Percentiles rank a stretch among this genome's conserved stretches.
Evolutionary conservation across 2,329 filamentous ascomycete species (phyloP).

Genomic region (Nemania bipapillata): DNA sequence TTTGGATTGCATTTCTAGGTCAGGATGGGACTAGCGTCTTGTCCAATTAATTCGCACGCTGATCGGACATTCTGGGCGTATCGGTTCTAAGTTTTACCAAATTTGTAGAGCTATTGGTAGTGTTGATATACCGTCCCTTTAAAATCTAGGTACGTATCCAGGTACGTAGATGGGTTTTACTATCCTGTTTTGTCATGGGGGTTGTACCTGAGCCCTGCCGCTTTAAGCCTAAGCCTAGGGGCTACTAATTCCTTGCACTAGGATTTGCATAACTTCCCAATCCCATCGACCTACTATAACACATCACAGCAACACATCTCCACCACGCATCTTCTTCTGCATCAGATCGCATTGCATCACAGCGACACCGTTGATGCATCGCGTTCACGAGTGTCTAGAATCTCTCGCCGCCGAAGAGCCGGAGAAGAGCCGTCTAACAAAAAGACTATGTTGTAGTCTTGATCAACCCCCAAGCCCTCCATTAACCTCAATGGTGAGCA

Average conservation of each 20-base stretch:
- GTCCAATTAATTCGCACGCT: background rate
- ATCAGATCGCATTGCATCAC: slow-evolving; percentile 1
- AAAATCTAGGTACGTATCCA: slow-evolving; percentile 11
- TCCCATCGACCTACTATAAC: background rate
- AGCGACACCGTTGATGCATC: background rate
- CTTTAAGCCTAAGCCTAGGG: too few species aligned
- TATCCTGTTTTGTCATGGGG: too few species aligned
- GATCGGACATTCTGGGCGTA: background rate
- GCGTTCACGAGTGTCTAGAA: slow-evolving; percentile 11
- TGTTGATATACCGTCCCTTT: slow-evolving; percentile 19
- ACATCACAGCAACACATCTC: slow-evolving; percentile 1
- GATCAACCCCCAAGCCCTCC: slow-evolving; percentile 8
- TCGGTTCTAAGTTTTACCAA: background rate
- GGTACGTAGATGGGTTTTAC: background rate
- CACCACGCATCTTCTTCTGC: background rate
- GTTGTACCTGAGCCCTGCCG: too few species aligned
- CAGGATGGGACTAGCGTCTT: slow-evolving; percentile 35
- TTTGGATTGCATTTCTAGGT: slow-evolving; percentile 23
- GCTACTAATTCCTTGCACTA: too few species aligned
- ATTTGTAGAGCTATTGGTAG: background rate
- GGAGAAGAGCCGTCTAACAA: slow-evolving; percentile 1
- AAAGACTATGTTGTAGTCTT: slow-evolving; percentile 1
- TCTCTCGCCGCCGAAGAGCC: slow-evolving; percentile 1
- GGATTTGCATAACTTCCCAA: too few species aligned
- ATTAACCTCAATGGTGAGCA: background rate